Evolutionary conservation across 805 yeast genomes (phyloP).

Genomic region (Saturnispora kantuleensis): DNA sequence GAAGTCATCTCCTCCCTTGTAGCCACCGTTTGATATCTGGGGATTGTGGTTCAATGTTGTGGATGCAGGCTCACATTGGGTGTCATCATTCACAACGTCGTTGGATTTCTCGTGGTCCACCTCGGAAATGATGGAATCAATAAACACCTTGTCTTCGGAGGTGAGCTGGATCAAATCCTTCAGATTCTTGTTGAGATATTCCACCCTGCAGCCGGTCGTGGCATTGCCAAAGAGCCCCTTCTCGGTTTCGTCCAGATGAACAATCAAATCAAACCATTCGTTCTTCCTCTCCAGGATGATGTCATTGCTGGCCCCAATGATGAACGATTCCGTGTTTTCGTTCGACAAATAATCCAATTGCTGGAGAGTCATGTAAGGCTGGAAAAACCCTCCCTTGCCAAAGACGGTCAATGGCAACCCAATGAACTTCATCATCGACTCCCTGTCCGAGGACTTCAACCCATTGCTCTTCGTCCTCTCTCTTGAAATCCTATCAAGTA

Average conservation of each 20-base stretch:
- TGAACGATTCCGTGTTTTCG: slow-evolving; percentile 48
- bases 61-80: slow-evolving; percentile 25
- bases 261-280: slow-evolving; percentile 57
- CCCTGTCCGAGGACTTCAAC: slow-evolving; percentile 67
- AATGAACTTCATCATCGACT: slow-evolving; percentile 64
- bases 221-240: slow-evolving; percentile 6
- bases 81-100: not conserved
- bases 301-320: slow-evolving; percentile 85
- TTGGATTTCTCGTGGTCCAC: slow-evolving; percentile 25
- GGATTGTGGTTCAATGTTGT: slow-evolving; percentile 24
- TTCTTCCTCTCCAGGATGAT: slow-evolving; percentile 57
- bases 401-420: slow-evolving; percentile 86
- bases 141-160: slow-evolving; percentile 65
- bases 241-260: slow-evolving; percentile 47
- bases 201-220: slow-evolving; percentile 22
- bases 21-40: slow-evolving; percentile 33
- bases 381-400: slow-evolving; percentile 78
- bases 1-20: slow-evolving; percentile 75
- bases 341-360: slow-evolving; percentile 67
- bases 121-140: slow-evolving; percentile 42
- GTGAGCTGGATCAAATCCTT: slow-evolving; percentile 38
- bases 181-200: slow-evolving; percentile 35
- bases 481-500: slow-evolving; percentile 38
- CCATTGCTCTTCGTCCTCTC: slow-evolving; percentile 50
- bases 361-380: slow-evolving; percentile 90